Base-by-base conservation (phyloP, 139 green algal genomes). In the Auxenochlorella pyrenoidosa region DNA sequence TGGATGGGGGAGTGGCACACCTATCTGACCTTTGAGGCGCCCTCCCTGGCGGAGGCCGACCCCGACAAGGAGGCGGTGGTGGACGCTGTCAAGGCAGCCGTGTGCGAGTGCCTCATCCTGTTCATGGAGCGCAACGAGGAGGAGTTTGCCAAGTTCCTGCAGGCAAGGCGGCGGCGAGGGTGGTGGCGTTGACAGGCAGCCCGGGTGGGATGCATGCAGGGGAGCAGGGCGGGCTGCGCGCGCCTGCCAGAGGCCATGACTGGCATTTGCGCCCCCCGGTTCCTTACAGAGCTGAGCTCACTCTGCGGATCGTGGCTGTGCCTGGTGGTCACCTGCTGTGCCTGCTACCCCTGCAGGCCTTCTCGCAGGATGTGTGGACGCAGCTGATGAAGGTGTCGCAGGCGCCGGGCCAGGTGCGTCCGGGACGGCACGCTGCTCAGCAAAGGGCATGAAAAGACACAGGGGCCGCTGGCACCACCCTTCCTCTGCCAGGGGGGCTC, bases 51-150 rank as follows among this genome's bases (percentile, higher is more conserved):
- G 26, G 92, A 94, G 84, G 81, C 51, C 3, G 95, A 97, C 86
- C 78, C 91, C 19, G 96, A 98, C 22, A 78, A 86, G 44, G n/a
- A 78, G 82, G 86, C 70, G 43, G 79, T 86, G 30, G 77, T 96
- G 80, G 96, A 99, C 85, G 91, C 86, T 19, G 86, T 98, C 19
- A 98, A 99, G 87, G 89, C 94, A 0, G 93, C 94, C 43, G 87
- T 91, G 40, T 92, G 89, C 60, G 75, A 93, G 88, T 93, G 91
- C 79, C 88, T 96, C 79, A 96, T 95, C 84, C 88, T 98, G 76
- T 97, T 98, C 87, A 96, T 98, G 90, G 95, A 98, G 89, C 95
- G 96, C 86, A 96, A 98, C 75, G 98, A 99, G 92, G 98, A 99
- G 89, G 98, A 99, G 76, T 99, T 99, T 91, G 89, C 93, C 44